Base-by-base conservation (phyloP, 345 rosid genomes). In the Excoecaria agallocha region DNA sequence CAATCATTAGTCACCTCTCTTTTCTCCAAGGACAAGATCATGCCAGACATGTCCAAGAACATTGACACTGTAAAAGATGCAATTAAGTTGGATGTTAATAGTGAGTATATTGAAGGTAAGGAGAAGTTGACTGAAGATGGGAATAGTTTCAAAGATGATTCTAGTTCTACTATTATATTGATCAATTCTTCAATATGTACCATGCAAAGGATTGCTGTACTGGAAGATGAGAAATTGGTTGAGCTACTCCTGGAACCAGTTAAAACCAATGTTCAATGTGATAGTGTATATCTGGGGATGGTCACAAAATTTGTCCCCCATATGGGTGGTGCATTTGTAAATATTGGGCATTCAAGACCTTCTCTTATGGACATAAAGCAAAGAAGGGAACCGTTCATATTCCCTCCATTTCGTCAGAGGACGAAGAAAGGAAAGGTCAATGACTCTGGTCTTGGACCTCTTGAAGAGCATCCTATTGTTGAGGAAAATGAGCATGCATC, bases 241-340 rank as follows among this genome's bases (percentile, higher is more conserved):
- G 98, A 94, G 84, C 81, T 94, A 78, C 82, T 94, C 76, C 83
- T 92, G 74, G 96, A 94, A 84, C 98, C 98, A 65, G 97, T 92
- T 67, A 94, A 94, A 85, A 87, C 81, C 75, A 87, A 88, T 52
- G 98, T 92, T 70, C 95, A 85, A 82, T 91, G 97, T 85, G 98
- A 94, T 80, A 94, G 90, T 84, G 90, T 94, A 66, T 94, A 94
- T 81, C 80, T 94, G 63, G 98, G 98, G 19, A 87, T 91, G 58
- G 85, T 94, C 63, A 80, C 90, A 59, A 92, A 91, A 83, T 89
- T 89, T 80, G 98, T 89, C 60, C 98, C 98, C 16, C 88, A 89
- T 77, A 92, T 94, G 98, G 97, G 97, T 55, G 98, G 98, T 80
- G 98, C 98, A 64, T 92, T 94, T 92, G 97, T 94, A 72, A 91